Evolutionary conservation across 306 rosid genomes (phyloP), one percentile per base, ranked within the genome.

Genomic region (Quercus engelmannii): DNA sequence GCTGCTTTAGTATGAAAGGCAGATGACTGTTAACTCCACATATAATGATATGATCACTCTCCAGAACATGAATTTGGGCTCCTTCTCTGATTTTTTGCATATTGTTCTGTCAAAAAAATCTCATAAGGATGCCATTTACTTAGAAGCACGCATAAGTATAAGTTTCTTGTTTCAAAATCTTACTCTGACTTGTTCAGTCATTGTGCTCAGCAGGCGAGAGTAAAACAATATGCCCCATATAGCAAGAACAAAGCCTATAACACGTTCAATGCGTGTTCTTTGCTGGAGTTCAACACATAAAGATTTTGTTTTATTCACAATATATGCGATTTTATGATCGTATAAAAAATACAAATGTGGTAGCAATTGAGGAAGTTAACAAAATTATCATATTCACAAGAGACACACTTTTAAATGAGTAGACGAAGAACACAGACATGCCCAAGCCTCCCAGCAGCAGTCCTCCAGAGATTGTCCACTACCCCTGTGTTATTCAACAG

Each of bases 401-500:
- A 69, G 35, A 52, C 87, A 75, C 85, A 95, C 99, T 80, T 62
- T 93, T 85, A 95, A 82, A 88, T 95, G 96, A 72, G 96, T 91
- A 61, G 99, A 89, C 19, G 99, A 90, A 25, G 96, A 87, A 80
- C 90, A 84, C 13, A 95, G 93, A 70, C 99, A 95, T 78, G 98
- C 99, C 99, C 99, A 95, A 26, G 99, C 99, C 84, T 95, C 99
- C 99, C 99, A 95, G 64, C 90, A 79, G 90, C 99, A 95, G 80
- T 95, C 98, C 86, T 93, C 99, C 76, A 95, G 85, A 83, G 99
- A 76, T 17, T 84, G 92, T 10, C 83, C 70, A 63, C 23, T 76
- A 65, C 83, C 90, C 90, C 94, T 91, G 86, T 78, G 74, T 62
- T 58, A 67, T 79, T 52, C 67, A 77, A 49, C 55, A 83, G 65